Evolutionary conservation across 257 asterid genomes (phyloP), one percentile per base, ranked within the genome.

Genomic region (Orobanche coerulescens): DNA sequence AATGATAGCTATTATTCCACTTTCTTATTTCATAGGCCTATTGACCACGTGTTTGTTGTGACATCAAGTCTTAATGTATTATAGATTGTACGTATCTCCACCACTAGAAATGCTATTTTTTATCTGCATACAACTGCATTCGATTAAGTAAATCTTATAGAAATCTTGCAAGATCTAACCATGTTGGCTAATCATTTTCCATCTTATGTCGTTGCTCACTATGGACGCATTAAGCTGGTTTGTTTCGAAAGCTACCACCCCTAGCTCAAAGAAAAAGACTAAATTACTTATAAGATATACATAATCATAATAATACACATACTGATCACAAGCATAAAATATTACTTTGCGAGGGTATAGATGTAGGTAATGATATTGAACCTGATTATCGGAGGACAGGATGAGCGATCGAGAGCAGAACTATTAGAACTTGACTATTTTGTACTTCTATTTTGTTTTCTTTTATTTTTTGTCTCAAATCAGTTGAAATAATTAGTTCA

Each of bases 41-140:
- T 59, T 52, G 24, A 42, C 37, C 62, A 67, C 63, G 50, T 67
- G 64, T 50, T 24, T 42, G 3, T 30, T 50, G 58, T 5, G 46
- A 48, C 18, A 23, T 14, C 13, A 51, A 65, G 13, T 71, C 39
- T 36, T 47, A 53, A 61, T n/a, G n/a, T n/a, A n/a, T n/a, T n/a
- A n/a, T n/a, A n/a, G n/a, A n/a, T n/a, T n/a, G n/a, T n/a, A n/a
- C n/a, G n/a, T n/a, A n/a, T n/a, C n/a, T n/a, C n/a, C n/a, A n/a
- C n/a, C n/a, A n/a, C n/a, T n/a, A 20, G 14, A 20, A 61, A 37
- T 34, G 61, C 59, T 54, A 61, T 15, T 30, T 44, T 1, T 5
- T 61, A 34, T 13, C 23, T 51, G 62, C 66, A 46, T 11, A 11
- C 14, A 14, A 44, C 31, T 65, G 63, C 19, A 34, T 30, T 48